A percentile compares a stretch with the other conserved stretches of the same genome.
Evolutionary conservation across 225 moss, liverwort and hornwort genomes (phyloP).

Genomic region (Thuidium tamariscinum): DNA sequence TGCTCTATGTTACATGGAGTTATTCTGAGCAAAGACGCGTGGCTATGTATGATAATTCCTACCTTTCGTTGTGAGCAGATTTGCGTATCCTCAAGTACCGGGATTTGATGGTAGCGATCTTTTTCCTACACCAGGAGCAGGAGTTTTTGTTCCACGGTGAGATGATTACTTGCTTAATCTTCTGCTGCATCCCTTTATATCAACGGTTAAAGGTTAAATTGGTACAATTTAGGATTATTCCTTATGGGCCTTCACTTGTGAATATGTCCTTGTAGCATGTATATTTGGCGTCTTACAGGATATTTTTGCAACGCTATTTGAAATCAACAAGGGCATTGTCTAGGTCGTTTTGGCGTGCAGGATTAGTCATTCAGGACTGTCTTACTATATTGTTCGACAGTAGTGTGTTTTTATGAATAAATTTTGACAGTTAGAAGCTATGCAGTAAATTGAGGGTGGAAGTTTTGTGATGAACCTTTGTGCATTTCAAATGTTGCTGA

Average conservation of each 20-base stretch:
- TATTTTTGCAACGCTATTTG: not conserved
- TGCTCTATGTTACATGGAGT: not conserved
- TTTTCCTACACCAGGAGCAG: conserved; percentile 61
- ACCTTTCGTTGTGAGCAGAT: conserved; percentile 20
- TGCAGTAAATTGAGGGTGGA: not conserved
- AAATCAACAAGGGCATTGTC: not conserved
- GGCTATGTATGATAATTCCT: not conserved
- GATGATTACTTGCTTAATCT: not conserved
- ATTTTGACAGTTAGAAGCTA: not conserved
- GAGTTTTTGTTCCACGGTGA: conserved; percentile 71
- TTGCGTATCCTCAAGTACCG: conserved; percentile 50
- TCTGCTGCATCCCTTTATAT: not conserved
- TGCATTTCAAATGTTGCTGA: not conserved
- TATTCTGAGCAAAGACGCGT: not conserved
- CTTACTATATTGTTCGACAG: not conserved
- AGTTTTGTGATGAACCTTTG: not conserved
- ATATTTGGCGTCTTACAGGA: not conserved
- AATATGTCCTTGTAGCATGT: not conserved
- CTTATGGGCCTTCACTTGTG: not conserved
- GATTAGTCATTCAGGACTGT: not conserved
- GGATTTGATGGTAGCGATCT: conserved; percentile 65
- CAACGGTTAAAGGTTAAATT: not conserved
- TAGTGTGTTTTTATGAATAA: not conserved
- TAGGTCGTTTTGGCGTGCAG: not conserved
- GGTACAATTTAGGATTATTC: not conserved